Evolutionary conservation across 2,329 filamentous ascomycete species (phyloP).

Genomic region (Trematosphaeria pertusa): DNA sequence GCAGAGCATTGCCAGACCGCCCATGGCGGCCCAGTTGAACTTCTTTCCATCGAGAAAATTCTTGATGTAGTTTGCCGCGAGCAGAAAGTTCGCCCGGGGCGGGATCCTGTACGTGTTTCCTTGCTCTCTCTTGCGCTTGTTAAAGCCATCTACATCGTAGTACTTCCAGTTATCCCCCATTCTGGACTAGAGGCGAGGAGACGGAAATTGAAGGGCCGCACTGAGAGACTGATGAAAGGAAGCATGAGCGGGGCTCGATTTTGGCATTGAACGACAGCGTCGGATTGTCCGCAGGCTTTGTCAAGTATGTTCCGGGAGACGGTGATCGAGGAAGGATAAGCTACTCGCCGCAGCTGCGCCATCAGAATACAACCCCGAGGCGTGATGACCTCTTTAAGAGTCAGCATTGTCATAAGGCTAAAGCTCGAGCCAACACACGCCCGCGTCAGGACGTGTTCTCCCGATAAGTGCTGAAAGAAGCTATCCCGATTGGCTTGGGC

Average conservation of each 20-base stretch:
- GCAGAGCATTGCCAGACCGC: constrained; percentile 41
- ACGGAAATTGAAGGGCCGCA: constrained; percentile 2
- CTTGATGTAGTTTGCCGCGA: constrained; percentile 35
- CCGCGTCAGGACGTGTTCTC: constrained; percentile 8
- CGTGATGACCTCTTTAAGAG: constrained; percentile 7
- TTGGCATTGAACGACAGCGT: background rate
- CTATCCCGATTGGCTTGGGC: constrained; percentile 11
- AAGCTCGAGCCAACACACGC: constrained; percentile 7
- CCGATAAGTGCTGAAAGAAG: constrained; percentile 15
- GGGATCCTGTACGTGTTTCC: constrained; percentile 23
- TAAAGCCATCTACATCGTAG: constrained; percentile 34
- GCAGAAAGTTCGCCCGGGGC: constrained; percentile 35
- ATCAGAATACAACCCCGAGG: background rate
- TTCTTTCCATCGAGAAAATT: constrained; percentile 41
- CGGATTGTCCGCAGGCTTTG: too few species aligned
- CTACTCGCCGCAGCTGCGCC: constrained; percentile 10
- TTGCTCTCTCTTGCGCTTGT: constrained; percentile 27
- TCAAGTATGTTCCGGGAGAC: constrained; percentile 1
- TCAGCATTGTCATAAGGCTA: constrained; percentile 13
- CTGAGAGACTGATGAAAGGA: background rate
- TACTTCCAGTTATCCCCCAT: constrained; percentile 31
- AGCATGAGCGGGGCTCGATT: background rate
- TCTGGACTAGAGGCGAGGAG: constrained; percentile 1
- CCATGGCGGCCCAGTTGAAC: constrained; percentile 38
- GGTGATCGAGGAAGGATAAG: constrained; percentile 2